Evolutionary conservation across 2,329 filamentous ascomycete species (phyloP).

Genomic region (Colletotrichum lindemuthianum): DNA sequence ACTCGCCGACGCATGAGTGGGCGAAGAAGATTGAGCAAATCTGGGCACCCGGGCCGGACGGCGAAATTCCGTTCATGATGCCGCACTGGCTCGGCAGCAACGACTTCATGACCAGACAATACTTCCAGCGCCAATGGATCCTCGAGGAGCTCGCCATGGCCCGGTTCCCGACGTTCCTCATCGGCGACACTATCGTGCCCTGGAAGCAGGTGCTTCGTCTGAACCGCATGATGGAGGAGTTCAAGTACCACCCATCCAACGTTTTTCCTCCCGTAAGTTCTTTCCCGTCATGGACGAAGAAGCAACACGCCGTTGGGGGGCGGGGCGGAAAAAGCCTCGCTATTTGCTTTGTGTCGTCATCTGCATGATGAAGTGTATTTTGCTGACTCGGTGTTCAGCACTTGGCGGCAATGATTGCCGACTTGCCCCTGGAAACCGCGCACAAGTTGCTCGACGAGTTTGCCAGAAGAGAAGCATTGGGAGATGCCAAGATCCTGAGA

Average conservation of each 20-base stretch:
- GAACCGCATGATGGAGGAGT: conserved; percentile 49
- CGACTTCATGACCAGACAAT: conserved; percentile 45
- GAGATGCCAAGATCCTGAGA: conserved; percentile 36
- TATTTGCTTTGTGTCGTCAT: background rate
- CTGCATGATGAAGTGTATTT: background rate
- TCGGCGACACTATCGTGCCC: conserved; percentile 48
- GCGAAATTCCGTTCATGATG: conserved; percentile 37
- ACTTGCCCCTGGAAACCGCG: conserved; percentile 39
- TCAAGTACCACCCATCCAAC: conserved; percentile 45
- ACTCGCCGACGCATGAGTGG: conserved; percentile 46
- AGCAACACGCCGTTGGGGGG: no score
- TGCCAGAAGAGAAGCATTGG: conserved; percentile 34
- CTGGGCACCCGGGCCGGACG: conserved; percentile 39
- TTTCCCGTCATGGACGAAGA: no score
- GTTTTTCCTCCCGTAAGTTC: conserved; percentile 42
- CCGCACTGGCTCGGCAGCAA: conserved; percentile 40
- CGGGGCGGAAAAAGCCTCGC: background rate
- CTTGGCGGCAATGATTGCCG: conserved; percentile 36
- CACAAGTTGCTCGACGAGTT: conserved; percentile 39
- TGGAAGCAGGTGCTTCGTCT: conserved; percentile 48
- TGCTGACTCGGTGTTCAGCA: conserved; percentile 30
- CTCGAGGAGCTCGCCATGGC: conserved; percentile 48
- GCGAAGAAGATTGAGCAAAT: conserved; percentile 41
- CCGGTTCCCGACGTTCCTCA: conserved; percentile 42
- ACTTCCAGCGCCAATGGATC: conserved; percentile 50